A percentile compares a stretch with the other conserved stretches of the same genome.
Evolutionary conservation across 2,329 filamentous ascomycete species (phyloP).

Genomic region (Xylaria sp.): DNA sequence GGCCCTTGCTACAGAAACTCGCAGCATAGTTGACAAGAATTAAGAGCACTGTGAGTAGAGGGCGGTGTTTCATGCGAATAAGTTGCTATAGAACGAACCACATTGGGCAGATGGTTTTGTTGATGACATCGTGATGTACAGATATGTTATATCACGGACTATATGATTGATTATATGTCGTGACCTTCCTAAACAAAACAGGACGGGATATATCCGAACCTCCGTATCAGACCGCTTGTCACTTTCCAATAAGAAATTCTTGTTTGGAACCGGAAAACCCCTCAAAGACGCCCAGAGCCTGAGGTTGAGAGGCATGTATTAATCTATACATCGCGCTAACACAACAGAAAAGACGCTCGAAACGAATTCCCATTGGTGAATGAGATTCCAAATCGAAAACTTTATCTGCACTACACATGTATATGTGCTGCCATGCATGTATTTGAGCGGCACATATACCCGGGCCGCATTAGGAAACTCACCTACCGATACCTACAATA

Average conservation of each 20-base stretch:
- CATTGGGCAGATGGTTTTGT: not conserved
- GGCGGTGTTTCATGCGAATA: not conserved
- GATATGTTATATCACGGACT: not conserved
- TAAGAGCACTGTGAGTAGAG: not conserved
- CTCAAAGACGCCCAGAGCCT: not conserved
- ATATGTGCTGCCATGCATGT: not conserved
- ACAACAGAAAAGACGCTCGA: not conserved
- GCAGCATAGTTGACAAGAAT: not conserved
- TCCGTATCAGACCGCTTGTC: not conserved
- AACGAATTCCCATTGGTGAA: conserved; percentile 20
- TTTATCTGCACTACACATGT: conserved; percentile 29
- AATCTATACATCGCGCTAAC: not conserved
- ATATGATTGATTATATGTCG: not conserved
- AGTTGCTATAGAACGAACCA: not conserved
- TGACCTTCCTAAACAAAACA: not conserved
- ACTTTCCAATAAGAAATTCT: not conserved
- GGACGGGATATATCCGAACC: not conserved
- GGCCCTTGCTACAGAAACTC: not conserved
- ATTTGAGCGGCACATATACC: not conserved
- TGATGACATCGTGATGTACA: not conserved
- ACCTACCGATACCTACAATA: not conserved
- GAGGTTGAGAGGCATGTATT: not conserved
- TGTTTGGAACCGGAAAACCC: not conserved
- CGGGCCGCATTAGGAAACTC: conserved; percentile 7
- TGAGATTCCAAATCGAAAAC: conserved; percentile 33